Evolutionary conservation across 495 filamentous ascomycete genomes (phyloP).

Genomic region (Cercophora scortea): DNA sequence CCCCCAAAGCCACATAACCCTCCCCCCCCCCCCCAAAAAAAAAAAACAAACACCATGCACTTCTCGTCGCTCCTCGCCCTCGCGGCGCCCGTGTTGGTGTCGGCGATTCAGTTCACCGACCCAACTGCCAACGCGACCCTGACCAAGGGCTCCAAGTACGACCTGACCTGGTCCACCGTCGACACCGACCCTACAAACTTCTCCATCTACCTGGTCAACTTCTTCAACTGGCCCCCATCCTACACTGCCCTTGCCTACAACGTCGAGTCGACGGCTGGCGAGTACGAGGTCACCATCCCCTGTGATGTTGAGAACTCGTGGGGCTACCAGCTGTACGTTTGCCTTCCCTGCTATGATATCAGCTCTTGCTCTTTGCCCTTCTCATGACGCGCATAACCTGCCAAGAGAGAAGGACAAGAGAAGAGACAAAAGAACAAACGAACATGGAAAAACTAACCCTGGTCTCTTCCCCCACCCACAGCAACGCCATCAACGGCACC

Average conservation of each 20-base stretch:
- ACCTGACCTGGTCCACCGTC: conserved; percentile 34
- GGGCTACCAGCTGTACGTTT: conserved; percentile 35
- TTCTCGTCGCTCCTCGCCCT: conserved; percentile 18
- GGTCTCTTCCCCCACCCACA: background rate
- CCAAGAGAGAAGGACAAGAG: background rate
- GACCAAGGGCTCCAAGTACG: conserved; percentile 26
- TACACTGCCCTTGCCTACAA: conserved; percentile 31
- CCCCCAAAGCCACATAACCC: no score
- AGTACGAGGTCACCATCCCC: conserved; percentile 29
- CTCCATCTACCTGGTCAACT: conserved; percentile 42
- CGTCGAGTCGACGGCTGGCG: conserved; percentile 24
- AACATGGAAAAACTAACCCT: background rate
- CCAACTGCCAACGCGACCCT: conserved; percentile 26
- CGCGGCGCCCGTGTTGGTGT: conserved; percentile 20
- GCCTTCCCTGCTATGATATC: background rate
- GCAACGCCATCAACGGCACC: conserved; percentile 42
- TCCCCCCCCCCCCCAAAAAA: background rate
- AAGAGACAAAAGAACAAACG: background rate
- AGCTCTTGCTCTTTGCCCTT: background rate
- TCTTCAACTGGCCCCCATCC: conserved; percentile 39
- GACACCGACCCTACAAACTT: conserved; percentile 38
- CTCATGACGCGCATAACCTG: background rate
- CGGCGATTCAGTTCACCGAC: conserved; percentile 21
- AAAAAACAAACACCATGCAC: conserved; percentile 15
- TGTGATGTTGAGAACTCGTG: conserved; percentile 32